Evolutionary conservation across 257 asterid species (phyloP).

Genomic region (Lantana camara): DNA sequence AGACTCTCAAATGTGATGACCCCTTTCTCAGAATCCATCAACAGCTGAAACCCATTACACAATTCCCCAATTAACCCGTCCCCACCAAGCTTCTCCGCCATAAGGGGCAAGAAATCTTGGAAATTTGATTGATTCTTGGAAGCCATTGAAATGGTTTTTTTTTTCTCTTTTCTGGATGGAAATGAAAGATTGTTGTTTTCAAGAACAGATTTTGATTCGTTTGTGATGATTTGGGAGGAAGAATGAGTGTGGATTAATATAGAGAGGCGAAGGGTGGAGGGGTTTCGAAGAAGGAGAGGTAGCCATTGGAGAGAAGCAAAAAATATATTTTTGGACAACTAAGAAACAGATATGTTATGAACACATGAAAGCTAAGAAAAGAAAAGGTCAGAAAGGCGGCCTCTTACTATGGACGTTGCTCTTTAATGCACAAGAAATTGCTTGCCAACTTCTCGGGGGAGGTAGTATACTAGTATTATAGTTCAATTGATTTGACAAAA

Average conservation of each 20-base stretch:
- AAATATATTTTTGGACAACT: constrained; percentile 29
- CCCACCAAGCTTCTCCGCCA: constrained; percentile 63
- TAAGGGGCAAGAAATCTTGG: constrained; percentile 54
- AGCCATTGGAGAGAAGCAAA: neutral
- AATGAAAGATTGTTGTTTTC: neutral
- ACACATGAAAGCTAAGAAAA: constrained; percentile 6
- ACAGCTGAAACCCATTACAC: constrained; percentile 48
- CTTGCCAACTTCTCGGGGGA: constrained; percentile 21
- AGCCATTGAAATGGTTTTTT: constrained; percentile 28
- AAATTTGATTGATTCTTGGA: constrained; percentile 35
- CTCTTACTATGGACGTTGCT: neutral
- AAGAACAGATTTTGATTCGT: constrained; percentile 4
- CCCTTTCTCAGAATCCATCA: constrained; percentile 48
- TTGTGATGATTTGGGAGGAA: constrained; percentile 13
- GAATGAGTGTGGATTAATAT: constrained; percentile 23
- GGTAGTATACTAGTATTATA: neutral
- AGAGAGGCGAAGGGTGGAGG: constrained; percentile 19
- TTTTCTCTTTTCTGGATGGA: neutral
- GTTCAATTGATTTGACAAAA: too few relatives aligned
- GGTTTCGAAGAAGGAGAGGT: constrained; percentile 37
- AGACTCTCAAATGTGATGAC: constrained; percentile 54
- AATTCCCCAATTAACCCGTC: constrained; percentile 50
- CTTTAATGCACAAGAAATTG: constrained; percentile 21
- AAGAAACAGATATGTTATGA: constrained; percentile 7
- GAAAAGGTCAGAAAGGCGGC: constrained; percentile 13